phyloP scores from a whole-genome alignment of 176 grass and related monocot species.

The Rhynchospora tenuis region DNA sequence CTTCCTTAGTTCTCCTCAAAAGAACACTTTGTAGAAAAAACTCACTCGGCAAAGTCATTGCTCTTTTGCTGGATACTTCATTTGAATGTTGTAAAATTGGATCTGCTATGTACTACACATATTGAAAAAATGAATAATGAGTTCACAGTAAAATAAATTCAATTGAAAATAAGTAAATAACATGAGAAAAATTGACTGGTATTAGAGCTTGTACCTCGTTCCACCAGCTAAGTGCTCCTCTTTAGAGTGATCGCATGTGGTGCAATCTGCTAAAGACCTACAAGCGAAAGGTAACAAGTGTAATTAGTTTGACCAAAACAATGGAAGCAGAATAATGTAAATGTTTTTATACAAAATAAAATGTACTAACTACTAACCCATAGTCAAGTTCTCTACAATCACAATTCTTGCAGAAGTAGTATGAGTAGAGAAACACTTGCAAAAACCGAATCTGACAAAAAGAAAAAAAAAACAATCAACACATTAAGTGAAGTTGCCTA shows the following conservation, averaged over 20 bases:
- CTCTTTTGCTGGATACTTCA: slow-evolving; percentile 8
- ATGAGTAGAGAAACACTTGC: slow-evolving; percentile 75
- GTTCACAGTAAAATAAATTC: too few relatives aligned
- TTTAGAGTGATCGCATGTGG: slow-evolving; percentile 51
- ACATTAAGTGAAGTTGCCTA: too few relatives aligned
- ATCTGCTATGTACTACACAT: slow-evolving; percentile 44
- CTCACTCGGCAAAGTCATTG: slow-evolving; percentile 64
- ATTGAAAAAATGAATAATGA: not conserved
- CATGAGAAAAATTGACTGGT: too few relatives aligned
- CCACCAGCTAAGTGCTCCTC: slow-evolving; percentile 89
- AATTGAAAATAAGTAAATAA: too few relatives aligned
- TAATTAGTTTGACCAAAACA: not conserved
- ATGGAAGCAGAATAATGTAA: not conserved
- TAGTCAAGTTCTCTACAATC: slow-evolving; percentile 53
- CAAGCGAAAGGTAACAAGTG: not conserved
- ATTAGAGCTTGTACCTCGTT: slow-evolving; percentile 36
- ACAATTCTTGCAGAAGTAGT: slow-evolving; percentile 89
- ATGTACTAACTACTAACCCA: slow-evolving; percentile 29
- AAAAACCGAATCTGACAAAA: slow-evolving; percentile 83
- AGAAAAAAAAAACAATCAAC: slow-evolving; percentile 28
- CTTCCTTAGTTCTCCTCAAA: slow-evolving; percentile 23
- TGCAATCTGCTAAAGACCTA: slow-evolving; percentile 45
- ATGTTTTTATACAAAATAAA: too few relatives aligned
- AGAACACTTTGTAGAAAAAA: slow-evolving; percentile 67
- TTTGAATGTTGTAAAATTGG: slow-evolving; percentile 37